Base-by-base conservation (phyloP, 441 rosid species). In the Adansonia rubrostipa region DNA sequence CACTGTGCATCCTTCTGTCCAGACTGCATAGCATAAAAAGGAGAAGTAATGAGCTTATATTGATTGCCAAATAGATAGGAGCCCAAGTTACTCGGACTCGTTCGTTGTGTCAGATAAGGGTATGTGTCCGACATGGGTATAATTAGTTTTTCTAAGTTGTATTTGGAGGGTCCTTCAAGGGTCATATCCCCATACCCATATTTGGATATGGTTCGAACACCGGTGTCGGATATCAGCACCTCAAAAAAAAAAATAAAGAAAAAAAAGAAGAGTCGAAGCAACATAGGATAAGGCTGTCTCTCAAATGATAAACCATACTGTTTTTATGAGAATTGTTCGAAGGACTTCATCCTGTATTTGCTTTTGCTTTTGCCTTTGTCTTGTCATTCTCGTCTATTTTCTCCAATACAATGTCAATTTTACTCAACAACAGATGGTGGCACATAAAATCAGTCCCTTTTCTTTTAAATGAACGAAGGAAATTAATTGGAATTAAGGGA, bases 401-500 rank as follows among this genome's bases (percentile, higher is more conserved):
- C n/a, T 62, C n/a, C 66, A 61, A 61, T 24, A 22, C 64, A 24
- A 62, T 24, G 42, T 61, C 3, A 22, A 22, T 61, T 61, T 5
- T 10, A 61, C 40, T 22, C 7, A 3, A 6, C 65, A 0, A 22
- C 14, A 24, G 15, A 10, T 61, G 4, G 6, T 22, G 36, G 64
- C 64, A 60, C 64, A 60, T 4, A 22, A 56, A 56, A 19, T 4
- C 28, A 3, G 28, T 7, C 24, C 62, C 62, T 19, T 19, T 58
- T 9, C 33, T 58, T 58, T 20, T 20, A 58, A 58, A 58, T 20
- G 33, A 20, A 28, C 63, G 3, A 20, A 58, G 13, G 33, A 19
- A 20, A 20, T 58, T 58, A 20, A 58, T 28, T 63, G 45, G 44
- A 40, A 44, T 65, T 42, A 65, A 65, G 70, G 70, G 60, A 7